Conservation (phyloP, 176 grass and related monocot species). For the Calamus simplicifolius region DNA sequence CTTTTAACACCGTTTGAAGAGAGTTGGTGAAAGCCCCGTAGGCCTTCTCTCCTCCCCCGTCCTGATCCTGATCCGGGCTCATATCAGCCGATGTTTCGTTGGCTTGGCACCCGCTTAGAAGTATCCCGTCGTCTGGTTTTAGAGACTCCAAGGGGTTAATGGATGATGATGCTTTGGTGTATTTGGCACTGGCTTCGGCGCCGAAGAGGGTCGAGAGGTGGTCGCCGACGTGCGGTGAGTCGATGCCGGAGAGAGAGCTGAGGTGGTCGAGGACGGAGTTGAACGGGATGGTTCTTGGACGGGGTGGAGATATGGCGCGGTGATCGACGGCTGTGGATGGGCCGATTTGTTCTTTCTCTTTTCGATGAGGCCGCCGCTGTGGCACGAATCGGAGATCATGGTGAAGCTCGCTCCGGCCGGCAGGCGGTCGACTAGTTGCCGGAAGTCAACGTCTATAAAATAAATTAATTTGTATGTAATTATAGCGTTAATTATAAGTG, state of each 20-base stretch:
- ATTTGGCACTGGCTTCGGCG: slow-evolving; percentile 52
- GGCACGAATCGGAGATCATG: slow-evolving; percentile 76
- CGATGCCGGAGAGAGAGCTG: slow-evolving; percentile 33
- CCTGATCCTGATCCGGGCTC: slow-evolving; percentile 12
- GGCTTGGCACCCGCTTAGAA: slow-evolving; percentile 76
- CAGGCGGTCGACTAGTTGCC: slow-evolving; percentile 54
- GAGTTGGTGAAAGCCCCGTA: slow-evolving; percentile 64
- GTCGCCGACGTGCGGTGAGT: slow-evolving; percentile 43
- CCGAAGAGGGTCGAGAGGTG: slow-evolving; percentile 65
- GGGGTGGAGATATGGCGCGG: neutral
- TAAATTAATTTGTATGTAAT: neutral
- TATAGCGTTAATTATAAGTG: too few species aligned
- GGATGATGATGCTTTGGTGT: neutral
- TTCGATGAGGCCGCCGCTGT: slow-evolving; percentile 92
- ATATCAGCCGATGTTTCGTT: slow-evolving; percentile 69
- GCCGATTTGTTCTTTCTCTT: slow-evolving; percentile 90
- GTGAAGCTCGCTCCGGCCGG: slow-evolving; percentile 55
- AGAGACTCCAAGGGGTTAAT: neutral
- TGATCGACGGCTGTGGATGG: slow-evolving; percentile 5
- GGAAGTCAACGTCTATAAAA: slow-evolving; percentile 49
- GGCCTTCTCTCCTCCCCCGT: slow-evolving; percentile 21
- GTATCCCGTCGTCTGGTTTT: slow-evolving; percentile 39
- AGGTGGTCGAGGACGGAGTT: slow-evolving; percentile 37
- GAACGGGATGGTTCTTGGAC: slow-evolving; percentile 36
- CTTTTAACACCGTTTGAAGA: slow-evolving; percentile 35